Percentiles rank a stretch among this genome's conserved stretches.
Conservation (phyloP, 2,329 filamentous ascomycete species). For the Ophiostoma sp. region DNA sequence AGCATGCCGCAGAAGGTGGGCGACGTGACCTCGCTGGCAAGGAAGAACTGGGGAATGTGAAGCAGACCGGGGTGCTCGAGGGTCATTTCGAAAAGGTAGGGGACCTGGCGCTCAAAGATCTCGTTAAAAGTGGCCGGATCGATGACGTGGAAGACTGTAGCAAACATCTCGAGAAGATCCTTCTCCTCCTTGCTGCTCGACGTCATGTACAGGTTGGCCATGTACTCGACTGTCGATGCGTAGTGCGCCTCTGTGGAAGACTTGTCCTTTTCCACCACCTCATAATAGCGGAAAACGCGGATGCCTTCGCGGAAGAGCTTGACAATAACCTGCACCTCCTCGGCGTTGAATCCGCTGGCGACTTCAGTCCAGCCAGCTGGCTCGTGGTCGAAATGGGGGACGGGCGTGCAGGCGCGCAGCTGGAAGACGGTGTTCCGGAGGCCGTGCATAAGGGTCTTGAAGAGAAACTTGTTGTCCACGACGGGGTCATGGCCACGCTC, state of each 20-base stretch:
- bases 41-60: conserved; percentile 94
- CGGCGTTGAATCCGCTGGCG: conserved; percentile 91
- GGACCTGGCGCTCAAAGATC: conserved; percentile 96
- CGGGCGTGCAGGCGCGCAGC: conserved; percentile 80
- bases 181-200: conserved; percentile 95
- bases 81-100: conserved; percentile 93
- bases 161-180: conserved; percentile 93
- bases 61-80: conserved; percentile 92
- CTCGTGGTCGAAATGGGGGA: conserved; percentile 69
- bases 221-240: conserved; percentile 79
- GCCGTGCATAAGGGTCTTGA: conserved; percentile 92
- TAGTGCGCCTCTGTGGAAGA: conserved; percentile 65
- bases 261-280: conserved; percentile 66
- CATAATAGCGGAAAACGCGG: conserved; percentile 94
- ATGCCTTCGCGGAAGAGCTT: conserved; percentile 97
- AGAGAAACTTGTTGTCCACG: conserved; percentile 94
- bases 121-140: conserved; percentile 98
- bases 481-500: conserved; percentile 88
- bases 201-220: conserved; percentile 91
- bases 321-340: conserved; percentile 93
- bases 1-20: conserved; percentile 98
- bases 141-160: conserved; percentile 96
- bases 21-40: conserved; percentile 97
- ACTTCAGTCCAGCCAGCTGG: conserved; percentile 92
- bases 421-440: conserved; percentile 97